Evolutionary conservation across 2,329 filamentous ascomycete species (phyloP).

Genomic region (Cytospora schulzeri): DNA sequence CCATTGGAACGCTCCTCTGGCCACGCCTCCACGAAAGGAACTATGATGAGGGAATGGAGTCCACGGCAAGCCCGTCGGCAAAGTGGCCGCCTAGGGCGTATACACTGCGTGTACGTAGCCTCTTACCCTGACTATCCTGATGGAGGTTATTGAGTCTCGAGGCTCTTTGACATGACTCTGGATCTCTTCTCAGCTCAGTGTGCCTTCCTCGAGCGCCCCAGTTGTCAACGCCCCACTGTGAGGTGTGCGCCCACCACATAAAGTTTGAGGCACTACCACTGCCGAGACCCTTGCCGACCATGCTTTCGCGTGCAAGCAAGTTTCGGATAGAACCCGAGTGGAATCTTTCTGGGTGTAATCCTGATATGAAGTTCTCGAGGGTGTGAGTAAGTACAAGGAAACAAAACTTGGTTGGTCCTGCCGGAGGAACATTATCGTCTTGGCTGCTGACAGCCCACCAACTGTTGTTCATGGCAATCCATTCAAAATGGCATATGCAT

Average conservation of each 20-base stretch:
- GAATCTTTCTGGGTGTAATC: not conserved
- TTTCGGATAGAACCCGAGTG: not conserved
- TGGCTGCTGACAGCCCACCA: not conserved
- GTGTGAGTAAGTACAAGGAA: not conserved
- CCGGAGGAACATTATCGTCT: not conserved
- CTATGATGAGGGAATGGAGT: conserved; percentile 5
- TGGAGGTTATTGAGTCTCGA: too few species aligned
- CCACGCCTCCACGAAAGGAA: not conserved
- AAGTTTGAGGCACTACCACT: conserved; percentile 6
- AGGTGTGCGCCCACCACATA: conserved; percentile 3
- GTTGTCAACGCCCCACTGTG: not conserved
- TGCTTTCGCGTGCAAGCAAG: not conserved
- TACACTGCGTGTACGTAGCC: not conserved
- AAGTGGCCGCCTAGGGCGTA: not conserved
- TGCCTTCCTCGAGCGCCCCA: not conserved
- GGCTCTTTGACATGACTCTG: not conserved
- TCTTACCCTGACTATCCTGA: too few species aligned
- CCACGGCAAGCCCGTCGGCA: not conserved
- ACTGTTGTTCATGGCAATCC: not conserved
- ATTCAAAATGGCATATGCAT: not conserved
- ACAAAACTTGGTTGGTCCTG: not conserved
- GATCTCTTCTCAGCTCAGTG: conserved; percentile 4
- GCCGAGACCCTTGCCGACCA: conserved; percentile 1
- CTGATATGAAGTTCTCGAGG: not conserved
- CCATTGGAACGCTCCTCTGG: not conserved